These are phyloP conservation scores for Coemansia sp. DNA, from an alignment of 192 early-diverging fungal genomes.

Conservation along the genomic window DNA sequence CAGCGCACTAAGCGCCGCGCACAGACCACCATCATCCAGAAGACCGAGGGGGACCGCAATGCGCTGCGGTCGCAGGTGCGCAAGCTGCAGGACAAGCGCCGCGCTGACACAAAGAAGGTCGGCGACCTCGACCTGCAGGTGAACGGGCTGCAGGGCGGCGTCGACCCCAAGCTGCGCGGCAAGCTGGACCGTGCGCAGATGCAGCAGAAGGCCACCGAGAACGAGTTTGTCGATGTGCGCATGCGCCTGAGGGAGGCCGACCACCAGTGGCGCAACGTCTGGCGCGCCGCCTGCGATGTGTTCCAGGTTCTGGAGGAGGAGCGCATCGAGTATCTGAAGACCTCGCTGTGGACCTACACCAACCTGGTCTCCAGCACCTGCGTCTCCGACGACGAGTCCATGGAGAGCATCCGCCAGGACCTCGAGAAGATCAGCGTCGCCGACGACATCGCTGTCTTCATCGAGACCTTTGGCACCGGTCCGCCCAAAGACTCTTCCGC, in stretches of 20 bases:
- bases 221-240: conserved; percentile 39
- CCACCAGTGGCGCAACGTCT: conserved; percentile 48
- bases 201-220: conserved; percentile 43
- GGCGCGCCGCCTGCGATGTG: conserved; percentile 51
- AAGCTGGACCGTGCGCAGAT: conserved; percentile 50
- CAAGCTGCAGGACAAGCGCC: conserved; percentile 59
- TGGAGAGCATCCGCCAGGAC: conserved; percentile 67
- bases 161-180: conserved; percentile 40
- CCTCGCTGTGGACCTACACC: conserved; percentile 66
- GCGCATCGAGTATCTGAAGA: conserved; percentile 67
- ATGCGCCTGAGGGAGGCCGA: conserved; percentile 46
- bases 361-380: conserved; percentile 72
- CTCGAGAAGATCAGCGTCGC: conserved; percentile 65
- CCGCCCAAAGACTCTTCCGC: neutral
- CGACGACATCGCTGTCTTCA: conserved; percentile 65
- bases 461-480: conserved; percentile 65
- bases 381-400: conserved; percentile 74
- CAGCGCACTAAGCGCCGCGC: conserved; percentile 66
- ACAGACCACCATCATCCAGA: conserved; percentile 49
- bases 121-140: conserved; percentile 49
- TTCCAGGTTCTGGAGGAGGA: conserved; percentile 67
- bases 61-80: conserved; percentile 47
- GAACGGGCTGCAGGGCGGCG: conserved; percentile 42
- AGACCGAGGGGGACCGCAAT: conserved; percentile 51
- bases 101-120: conserved; percentile 56